Evolutionary conservation across 441 rosid genomes (phyloP).

Genomic region (Oxalis stricta): DNA sequence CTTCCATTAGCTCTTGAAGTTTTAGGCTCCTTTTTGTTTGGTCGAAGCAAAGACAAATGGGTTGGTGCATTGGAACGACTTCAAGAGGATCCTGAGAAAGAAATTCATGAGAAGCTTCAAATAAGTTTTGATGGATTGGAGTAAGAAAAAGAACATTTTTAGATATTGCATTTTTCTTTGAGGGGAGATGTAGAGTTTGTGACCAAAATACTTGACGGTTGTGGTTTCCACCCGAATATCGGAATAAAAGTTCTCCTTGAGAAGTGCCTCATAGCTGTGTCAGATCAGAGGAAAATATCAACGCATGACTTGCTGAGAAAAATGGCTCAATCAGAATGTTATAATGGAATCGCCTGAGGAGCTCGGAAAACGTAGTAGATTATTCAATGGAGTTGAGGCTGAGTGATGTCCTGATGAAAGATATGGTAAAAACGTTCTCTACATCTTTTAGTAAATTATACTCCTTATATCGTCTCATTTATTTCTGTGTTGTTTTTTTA

Average conservation of each 20-base stretch:
- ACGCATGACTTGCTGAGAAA: slow-evolving; percentile 17
- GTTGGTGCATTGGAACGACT: not conserved
- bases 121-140: slow-evolving; percentile 4
- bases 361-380: slow-evolving; percentile 13
- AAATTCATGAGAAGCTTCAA: not conserved
- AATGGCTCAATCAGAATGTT: slow-evolving; percentile 9
- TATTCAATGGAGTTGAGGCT: slow-evolving; percentile 8
- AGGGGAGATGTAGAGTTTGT: not conserved
- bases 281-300: not conserved
- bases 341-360: slow-evolving; percentile 10
- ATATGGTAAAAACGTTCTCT: not conserved
- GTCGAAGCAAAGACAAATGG: slow-evolving; percentile 7
- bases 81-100: not conserved
- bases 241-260: slow-evolving; percentile 8
- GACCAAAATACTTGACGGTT: not conserved
- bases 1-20: slow-evolving; percentile 16
- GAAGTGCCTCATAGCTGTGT: slow-evolving; percentile 7
- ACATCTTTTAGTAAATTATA: not conserved
- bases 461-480: not conserved
- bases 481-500: not conserved
- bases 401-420: not conserved
- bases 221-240: not conserved
- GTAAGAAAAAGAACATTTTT: slow-evolving; percentile 5
- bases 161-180: slow-evolving; percentile 22
- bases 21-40: slow-evolving; percentile 7